Conservation (phyloP, 2,329 filamentous ascomycete genomes). For the Colletotrichum sp. region DNA sequence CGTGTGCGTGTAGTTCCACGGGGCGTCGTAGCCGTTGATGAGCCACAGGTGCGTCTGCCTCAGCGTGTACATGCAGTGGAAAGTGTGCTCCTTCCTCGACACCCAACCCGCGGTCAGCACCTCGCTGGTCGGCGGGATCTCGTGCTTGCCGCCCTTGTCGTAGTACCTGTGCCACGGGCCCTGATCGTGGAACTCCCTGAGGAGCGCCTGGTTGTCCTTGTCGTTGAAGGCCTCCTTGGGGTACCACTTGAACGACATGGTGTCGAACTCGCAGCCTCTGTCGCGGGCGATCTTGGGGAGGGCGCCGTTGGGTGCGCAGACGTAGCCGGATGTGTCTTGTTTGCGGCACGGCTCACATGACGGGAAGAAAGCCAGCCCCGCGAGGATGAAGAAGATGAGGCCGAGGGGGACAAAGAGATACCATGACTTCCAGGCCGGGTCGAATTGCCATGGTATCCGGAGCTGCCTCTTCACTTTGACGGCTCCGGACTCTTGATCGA, state of each 20-base stretch:
- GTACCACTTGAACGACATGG: constrained; percentile 12
- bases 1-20: constrained; percentile 3
- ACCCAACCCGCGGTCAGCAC: background rate
- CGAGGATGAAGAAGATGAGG: background rate
- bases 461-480: background rate
- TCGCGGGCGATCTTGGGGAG: constrained; percentile 2
- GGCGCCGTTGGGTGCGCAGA: constrained; percentile 4
- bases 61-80: constrained; percentile 7
- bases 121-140: constrained; percentile 4
- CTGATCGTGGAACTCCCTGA: background rate
- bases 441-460: background rate
- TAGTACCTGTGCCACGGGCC: constrained; percentile 6
- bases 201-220: background rate
- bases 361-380: constrained; percentile 2
- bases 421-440: constrained; percentile 11
- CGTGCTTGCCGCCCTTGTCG: constrained; percentile 8
- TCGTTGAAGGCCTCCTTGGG: background rate
- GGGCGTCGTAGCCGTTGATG: background rate
- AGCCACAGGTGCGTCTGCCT: constrained; percentile 4
- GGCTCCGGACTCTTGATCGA: background rate
- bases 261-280: constrained; percentile 12
- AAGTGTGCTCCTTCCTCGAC: constrained; percentile 2
- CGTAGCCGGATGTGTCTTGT: background rate
- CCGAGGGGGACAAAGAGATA: background rate
- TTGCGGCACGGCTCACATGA: background rate